Base-by-base conservation (phyloP, 2,329 filamentous ascomycete species). In the Aspergillus sp. region DNA sequence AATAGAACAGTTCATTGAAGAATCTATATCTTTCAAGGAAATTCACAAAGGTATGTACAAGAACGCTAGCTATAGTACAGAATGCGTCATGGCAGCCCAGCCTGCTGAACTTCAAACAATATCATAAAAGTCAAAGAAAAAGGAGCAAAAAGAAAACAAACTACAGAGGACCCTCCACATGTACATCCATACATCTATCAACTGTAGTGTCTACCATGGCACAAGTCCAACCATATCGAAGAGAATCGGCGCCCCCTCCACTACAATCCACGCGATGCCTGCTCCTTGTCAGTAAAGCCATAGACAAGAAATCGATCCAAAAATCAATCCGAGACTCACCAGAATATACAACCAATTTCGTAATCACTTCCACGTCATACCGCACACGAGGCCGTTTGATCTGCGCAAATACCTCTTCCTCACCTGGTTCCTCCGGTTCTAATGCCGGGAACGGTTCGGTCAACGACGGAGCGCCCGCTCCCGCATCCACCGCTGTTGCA, bases 321-420 rank as follows among this genome's bases (percentile, higher is more conserved):
- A 17, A 16, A 38, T 35, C 26, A 9, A n/a, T n/a, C 2, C 11
- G 9, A 41, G 26, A 16, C 85, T 72, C 75, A 90, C 93, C 94
- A 53, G 88, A 82, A 75, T 99, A 99, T 20, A 99, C 90, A 63
- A 99, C 88, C 55, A 99, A 73, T 74, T 96, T 97, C 4, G 94
- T 97, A 35, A 99, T 88, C 36, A 99, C 93, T 72, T 99, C 94
- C n/a, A 97, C 93, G 73, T 99, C 94, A 66, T 97, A 99, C 62
- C 92, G 81, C 54, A 96, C 92, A 60, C 94, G 84, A 45, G 94
- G 91, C 73, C 88, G 90, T 57, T 91, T 86, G 50, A 97, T 79
- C 66, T 82, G 84, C 42, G 86, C 87, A 71, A 97, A 96, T 70
- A 97, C 86, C 67, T 95, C 88, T 60, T 80, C 82, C 69, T 91